Conservation (phyloP, 495 filamentous ascomycete genomes). For the Annulohypoxylon nitens region DNA sequence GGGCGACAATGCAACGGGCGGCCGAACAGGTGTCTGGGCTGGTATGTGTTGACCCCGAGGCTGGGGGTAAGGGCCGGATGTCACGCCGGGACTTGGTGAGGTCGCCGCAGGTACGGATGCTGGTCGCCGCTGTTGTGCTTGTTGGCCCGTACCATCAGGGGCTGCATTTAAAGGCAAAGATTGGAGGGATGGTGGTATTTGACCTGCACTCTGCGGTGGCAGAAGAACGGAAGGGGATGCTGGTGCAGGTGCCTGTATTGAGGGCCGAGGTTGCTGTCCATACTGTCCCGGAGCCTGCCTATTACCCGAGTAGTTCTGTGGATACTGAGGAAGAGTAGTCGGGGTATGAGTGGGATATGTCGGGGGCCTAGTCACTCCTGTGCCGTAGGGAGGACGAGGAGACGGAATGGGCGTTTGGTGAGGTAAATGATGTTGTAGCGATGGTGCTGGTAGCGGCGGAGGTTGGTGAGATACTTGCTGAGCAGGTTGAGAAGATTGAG, state of each 20-base stretch:
- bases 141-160: conserved; percentile 49
- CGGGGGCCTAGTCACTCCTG: conserved; percentile 44
- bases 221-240: conserved; percentile 51
- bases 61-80: conserved; percentile 30
- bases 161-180: conserved; percentile 50
- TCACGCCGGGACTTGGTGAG: conserved; percentile 40
- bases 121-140: conserved; percentile 43
- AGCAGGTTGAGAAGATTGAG: conserved; percentile 33
- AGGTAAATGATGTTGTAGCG: conserved; percentile 29
- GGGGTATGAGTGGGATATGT: conserved; percentile 46
- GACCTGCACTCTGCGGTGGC: conserved; percentile 55
- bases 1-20: conserved; percentile 45
- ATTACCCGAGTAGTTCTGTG: conserved; percentile 39
- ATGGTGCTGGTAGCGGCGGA: conserved; percentile 31
- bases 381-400: conserved; percentile 44
- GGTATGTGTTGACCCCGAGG: conserved; percentile 41
- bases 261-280: conserved; percentile 36
- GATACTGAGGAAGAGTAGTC: conserved; percentile 39
- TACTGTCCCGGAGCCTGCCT: conserved; percentile 46
- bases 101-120: conserved; percentile 37
- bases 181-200: conserved; percentile 55
- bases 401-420: conserved; percentile 50
- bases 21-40: conserved; percentile 47
- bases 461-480: conserved; percentile 50
- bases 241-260: conserved; percentile 35